Conservation (phyloP, 169 alveolate genomes). For the Plasmodium vivax region DNA sequence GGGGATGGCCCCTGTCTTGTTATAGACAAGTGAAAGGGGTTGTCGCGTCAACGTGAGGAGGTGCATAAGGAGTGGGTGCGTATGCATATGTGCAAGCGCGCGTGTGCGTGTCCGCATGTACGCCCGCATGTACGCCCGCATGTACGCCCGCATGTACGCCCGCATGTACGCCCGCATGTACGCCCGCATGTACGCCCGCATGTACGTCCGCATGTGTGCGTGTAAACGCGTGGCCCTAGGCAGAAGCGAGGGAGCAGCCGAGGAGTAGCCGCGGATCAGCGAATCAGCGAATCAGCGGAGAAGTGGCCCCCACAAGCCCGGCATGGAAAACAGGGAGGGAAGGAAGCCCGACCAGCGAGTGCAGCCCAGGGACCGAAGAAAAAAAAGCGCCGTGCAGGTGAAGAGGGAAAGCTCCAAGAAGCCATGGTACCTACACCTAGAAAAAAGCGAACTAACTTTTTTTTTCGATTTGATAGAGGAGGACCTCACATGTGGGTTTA, state of each 20-base stretch:
- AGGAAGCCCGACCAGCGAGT: not conserved
- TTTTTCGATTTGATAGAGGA: conserved; percentile 20
- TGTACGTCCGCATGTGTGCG: too few species aligned
- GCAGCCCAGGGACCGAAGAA: not conserved
- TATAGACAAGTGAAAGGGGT: not conserved
- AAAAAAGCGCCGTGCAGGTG: not conserved
- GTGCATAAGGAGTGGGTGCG: not conserved
- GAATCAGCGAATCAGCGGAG: too few species aligned
- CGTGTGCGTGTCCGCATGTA: too few species aligned
- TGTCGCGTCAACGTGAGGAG: not conserved
- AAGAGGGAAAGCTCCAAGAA: not conserved
- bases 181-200: too few species aligned
- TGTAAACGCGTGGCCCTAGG: not conserved
- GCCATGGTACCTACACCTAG: conserved; percentile 22
- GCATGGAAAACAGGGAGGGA: not conserved
- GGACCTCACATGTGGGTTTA: not conserved
- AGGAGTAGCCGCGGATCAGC: not conserved
- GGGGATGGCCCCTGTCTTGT: not conserved
- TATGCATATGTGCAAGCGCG: not conserved
- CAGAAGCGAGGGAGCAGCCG: not conserved
- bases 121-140: too few species aligned
- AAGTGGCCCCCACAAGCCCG: not conserved
- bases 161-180: too few species aligned
- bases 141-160: too few species aligned
- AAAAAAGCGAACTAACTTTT: not conserved